phyloP scores from a whole-genome alignment of 108 stramenopile genomes.

The Schizochytrium sp. region DNA sequence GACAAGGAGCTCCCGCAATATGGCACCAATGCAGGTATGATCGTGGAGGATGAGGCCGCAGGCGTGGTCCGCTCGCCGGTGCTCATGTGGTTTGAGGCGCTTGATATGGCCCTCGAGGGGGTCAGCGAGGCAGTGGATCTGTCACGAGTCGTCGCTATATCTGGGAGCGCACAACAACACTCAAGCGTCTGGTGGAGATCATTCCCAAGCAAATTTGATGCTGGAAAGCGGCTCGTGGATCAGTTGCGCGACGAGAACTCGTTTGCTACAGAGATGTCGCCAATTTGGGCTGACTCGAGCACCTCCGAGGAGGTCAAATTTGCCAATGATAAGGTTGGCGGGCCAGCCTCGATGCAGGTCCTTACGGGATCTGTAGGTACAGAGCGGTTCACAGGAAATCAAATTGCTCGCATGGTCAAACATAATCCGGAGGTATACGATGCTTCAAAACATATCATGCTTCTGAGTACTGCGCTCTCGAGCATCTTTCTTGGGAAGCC shows the following conservation, averaged over 20 bases:
- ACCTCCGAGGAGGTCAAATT: conserved; percentile 15
- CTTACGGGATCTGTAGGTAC: conserved; percentile 34
- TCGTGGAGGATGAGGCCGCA: conserved; percentile 26
- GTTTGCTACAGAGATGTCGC: conserved; percentile 25
- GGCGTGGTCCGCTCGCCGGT: conserved; percentile 52
- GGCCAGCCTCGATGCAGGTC: conserved; percentile 18
- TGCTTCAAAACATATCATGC: not conserved
- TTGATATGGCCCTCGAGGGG: conserved; percentile 16
- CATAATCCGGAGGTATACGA: not conserved
- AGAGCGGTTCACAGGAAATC: conserved; percentile 50
- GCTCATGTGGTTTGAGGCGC: conserved; percentile 59
- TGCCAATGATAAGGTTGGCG: not conserved
- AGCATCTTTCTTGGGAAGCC: conserved; percentile 15
- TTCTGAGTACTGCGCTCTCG: conserved; percentile 28
- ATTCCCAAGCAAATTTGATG: conserved; percentile 19
- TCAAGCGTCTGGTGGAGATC: conserved; percentile 57
- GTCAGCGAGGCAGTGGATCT: conserved; percentile 5
- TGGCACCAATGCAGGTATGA: conserved; percentile 18
- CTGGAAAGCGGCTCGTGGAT: not conserved
- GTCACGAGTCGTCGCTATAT: conserved; percentile 16
- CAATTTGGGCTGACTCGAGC: conserved; percentile 60
- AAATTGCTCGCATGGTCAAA: not conserved
- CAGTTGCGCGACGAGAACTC: conserved; percentile 16
- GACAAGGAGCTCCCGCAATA: conserved; percentile 53
- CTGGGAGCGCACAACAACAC: conserved; percentile 35